Base-by-base conservation (phyloP, 2,329 filamentous ascomycete genomes). In the Penicillium brasilianum region DNA sequence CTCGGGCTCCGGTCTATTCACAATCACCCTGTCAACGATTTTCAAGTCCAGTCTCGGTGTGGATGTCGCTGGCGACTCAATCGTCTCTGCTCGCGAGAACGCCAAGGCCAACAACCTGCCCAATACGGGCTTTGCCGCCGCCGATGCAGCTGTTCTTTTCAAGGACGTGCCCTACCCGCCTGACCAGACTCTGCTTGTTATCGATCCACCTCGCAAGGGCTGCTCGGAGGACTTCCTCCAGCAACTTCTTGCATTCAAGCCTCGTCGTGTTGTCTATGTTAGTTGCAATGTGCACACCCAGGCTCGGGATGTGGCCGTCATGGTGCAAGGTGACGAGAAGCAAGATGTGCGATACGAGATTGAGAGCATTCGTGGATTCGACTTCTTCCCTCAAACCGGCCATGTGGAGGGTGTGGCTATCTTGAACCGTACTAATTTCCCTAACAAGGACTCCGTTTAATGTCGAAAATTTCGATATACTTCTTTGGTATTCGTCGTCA, bases 231-330 rank as follows among this genome's bases (percentile, higher is more conserved):
- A 86, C 65, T 99, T 99, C 76, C 79, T 99, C 44, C 78, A 82
- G 16, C 95, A 99, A 80, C 78, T 99, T 71, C 80, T 97, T 57
- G 78, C 81, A 6, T 97, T 91, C 71, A 90, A 85, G 0, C 94
- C 95, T 0, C 84, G 84, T 65, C 84, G 95, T 61, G 87, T 99
- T 11, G 87, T 97, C 4, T 99, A 99, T 75, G 94, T 99, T 43
- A 96, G 91, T 74, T 99, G 95, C 72, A 99, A 99, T 72, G 95
- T 99, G 66, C 95, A 99, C 75, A 98, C 94, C 9, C 95, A 98
- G 83, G 95, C 95, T 14, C 83, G 95, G 56, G 95, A 99, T 77
- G 88, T 99, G 0, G 95, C 93, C 0, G 87, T 94, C 63, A 79
- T 99, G 71, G 92, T 98, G 0, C 84, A 89, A 37, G 93, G 93